Percentiles rank a stretch among this genome's conserved stretches.
Conservation (phyloP, 116 monocot species). For the Iris pallida region DNA sequence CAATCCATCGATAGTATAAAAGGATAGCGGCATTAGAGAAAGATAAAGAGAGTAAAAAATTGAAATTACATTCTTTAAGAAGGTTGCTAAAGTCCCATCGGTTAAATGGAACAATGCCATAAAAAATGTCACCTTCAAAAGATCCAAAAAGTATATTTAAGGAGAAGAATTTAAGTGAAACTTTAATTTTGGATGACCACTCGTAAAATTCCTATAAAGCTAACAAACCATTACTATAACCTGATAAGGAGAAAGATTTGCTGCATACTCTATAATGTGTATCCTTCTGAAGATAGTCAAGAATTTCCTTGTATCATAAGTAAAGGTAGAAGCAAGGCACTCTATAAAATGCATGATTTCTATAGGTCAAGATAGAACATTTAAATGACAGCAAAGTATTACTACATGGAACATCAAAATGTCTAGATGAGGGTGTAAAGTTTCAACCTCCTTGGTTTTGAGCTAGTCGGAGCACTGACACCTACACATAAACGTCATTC, state of each 20-base stretch:
- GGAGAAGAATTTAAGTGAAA: neutral
- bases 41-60: too few relatives aligned
- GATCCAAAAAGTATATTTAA: neutral
- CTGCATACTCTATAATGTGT: slow-evolving; percentile 51
- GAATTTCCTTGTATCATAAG: slow-evolving; percentile 33
- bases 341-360: too few relatives aligned
- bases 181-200: neutral
- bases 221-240: slow-evolving; percentile 43
- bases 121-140: slow-evolving; percentile 53
- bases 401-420: too few relatives aligned
- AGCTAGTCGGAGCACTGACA: too few relatives aligned
- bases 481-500: too few relatives aligned
- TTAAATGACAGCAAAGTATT: too few relatives aligned
- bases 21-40: neutral
- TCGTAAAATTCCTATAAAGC: neutral
- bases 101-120: slow-evolving; percentile 93
- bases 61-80: slow-evolving; percentile 60
- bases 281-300: slow-evolving; percentile 29
- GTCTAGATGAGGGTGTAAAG: too few relatives aligned
- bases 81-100: slow-evolving; percentile 87
- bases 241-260: slow-evolving; percentile 62
- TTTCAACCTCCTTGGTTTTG: too few relatives aligned
- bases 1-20: neutral
- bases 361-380: too few relatives aligned
- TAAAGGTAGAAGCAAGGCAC: too few relatives aligned